Conservation (phyloP, 371 early-diverging fungal genomes). For the Cokeromyces recurvatus region DNA sequence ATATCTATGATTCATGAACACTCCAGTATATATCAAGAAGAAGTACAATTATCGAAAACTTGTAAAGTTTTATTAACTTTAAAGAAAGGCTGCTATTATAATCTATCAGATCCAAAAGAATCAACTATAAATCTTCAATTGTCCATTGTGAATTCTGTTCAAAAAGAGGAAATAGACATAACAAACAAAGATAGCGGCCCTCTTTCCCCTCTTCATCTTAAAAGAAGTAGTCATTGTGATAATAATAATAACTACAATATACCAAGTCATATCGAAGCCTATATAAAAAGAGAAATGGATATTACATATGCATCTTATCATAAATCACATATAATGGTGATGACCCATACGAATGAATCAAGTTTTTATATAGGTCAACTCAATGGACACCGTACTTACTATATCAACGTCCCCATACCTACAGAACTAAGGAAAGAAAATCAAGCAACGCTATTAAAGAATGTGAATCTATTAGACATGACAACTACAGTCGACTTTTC, state of each 20-base stretch:
- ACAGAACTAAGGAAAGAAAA: conserved; percentile 9
- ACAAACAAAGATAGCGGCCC: too few species aligned
- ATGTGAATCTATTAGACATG: conserved; percentile 19
- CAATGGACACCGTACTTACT: not conserved
- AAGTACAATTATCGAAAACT: not conserved
- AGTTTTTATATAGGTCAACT: conserved; percentile 1
- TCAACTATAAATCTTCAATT: too few species aligned
- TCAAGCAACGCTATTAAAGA: conserved; percentile 1
- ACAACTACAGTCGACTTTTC: conserved; percentile 12
- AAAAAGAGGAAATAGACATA: too few species aligned
- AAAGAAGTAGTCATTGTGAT: too few species aligned
- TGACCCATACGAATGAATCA: conserved; percentile 9
- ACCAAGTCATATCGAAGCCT: conserved; percentile 8
- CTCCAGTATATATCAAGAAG: conserved; percentile 5
- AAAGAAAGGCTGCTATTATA: conserved; percentile 2
- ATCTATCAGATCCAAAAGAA: conserved; percentile 6
- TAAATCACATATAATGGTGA: conserved; percentile 13
- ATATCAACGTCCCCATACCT: conserved; percentile 13
- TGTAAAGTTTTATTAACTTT: conserved; percentile 5
- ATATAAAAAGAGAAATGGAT: conserved; percentile 8
- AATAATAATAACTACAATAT: too few species aligned
- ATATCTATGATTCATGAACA: conserved; percentile 1
- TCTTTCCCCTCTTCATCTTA: not conserved
- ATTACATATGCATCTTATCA: conserved; percentile 10
- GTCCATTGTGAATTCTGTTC: too few species aligned